Base-by-base conservation (phyloP, 495 filamentous ascomycete genomes). In the Annulohypoxylon bovei region DNA sequence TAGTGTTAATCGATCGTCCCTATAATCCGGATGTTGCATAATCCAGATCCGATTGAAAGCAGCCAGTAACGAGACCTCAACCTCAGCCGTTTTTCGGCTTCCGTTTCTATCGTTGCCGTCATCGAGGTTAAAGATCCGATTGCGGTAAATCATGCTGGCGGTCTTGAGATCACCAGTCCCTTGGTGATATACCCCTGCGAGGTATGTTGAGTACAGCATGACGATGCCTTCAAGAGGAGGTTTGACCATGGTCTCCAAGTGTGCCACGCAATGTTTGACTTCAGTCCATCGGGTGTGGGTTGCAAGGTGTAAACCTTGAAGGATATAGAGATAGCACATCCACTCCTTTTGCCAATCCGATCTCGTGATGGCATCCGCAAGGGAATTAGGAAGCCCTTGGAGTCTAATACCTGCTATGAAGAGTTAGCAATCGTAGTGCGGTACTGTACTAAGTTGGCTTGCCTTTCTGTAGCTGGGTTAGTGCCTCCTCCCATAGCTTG, bases 41-140 rank as follows among this genome's bases (percentile, higher is more conserved):
- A 98, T 95, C 76, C 94, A 90, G 25, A 97, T 79, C 22, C 86
- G 85, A 78, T 97, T 98, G 63, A 99, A 86, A 4, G 88, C 82
- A 4, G 93, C 91, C 9, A 98, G 86, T 52, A 97, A 86, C 7
- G 89, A 82, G 18, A 96, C 81, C 67, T 97, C 92, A 3, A 87
- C 84, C 49, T 86, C 85, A n/a, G 89, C 81, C 35, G 89, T 85
- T 56, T 86, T 81, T n/a, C 60, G 59, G 37, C 68, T 65, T 22
- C 58, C 60, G 27, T 73, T 75, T 22, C 70, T 80, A 44, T 73
- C 78, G 64, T 73, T 85, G 58, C 70, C 79, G 16, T 73, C 75
- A 28, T 82, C 76, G 16, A 90, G 83, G 5, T 74, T 76, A 62
- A 97, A 87, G 35, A 81, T 75, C 8, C 81, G 76, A 40, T 88